Conservation (phyloP, 2,329 filamentous ascomycete species). For the Alternaria infectoria region DNA sequence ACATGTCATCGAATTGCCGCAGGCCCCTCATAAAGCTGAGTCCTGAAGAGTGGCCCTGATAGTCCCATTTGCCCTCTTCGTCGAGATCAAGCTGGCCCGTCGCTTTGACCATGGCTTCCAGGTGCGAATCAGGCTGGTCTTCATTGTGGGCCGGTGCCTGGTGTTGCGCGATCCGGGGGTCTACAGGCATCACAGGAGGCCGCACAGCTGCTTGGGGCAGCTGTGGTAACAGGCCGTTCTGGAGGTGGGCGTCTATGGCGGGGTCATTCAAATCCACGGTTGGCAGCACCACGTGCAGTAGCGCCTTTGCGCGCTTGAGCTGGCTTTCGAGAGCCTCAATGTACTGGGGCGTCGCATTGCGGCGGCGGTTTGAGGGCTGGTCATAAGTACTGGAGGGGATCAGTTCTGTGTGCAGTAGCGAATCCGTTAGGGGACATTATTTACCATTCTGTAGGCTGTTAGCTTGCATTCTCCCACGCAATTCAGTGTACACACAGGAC, state of each 20-base stretch:
- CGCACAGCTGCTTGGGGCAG: constrained; percentile 34
- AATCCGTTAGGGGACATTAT: not conserved
- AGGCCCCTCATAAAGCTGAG: constrained; percentile 86
- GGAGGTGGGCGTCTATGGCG: constrained; percentile 76
- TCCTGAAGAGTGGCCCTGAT: constrained; percentile 91
- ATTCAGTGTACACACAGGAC: constrained; percentile 11
- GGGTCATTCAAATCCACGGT: constrained; percentile 86
- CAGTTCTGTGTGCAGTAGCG: not conserved
- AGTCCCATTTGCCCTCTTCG: constrained; percentile 91
- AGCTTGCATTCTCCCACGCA: constrained; percentile 13
- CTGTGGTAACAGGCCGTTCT: constrained; percentile 66
- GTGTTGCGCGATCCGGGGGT: constrained; percentile 28
- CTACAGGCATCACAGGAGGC: constrained; percentile 26
- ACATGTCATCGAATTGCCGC: constrained; percentile 82
- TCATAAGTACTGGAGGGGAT: constrained; percentile 71
- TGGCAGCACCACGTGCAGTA: constrained; percentile 80
- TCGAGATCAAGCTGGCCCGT: constrained; percentile 91
- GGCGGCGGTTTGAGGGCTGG: constrained; percentile 87
- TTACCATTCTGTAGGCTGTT: constrained; percentile 67
- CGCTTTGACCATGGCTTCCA: constrained; percentile 94
- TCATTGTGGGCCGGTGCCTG: constrained; percentile 29
- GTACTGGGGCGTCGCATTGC: constrained; percentile 91
- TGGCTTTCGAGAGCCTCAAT: constrained; percentile 87
- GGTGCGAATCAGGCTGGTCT: constrained; percentile 63
- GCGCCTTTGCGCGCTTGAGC: constrained; percentile 79